Evolutionary conservation across 179 eudicot genomes (phyloP).

Genomic region (Spinacia oleracea): DNA sequence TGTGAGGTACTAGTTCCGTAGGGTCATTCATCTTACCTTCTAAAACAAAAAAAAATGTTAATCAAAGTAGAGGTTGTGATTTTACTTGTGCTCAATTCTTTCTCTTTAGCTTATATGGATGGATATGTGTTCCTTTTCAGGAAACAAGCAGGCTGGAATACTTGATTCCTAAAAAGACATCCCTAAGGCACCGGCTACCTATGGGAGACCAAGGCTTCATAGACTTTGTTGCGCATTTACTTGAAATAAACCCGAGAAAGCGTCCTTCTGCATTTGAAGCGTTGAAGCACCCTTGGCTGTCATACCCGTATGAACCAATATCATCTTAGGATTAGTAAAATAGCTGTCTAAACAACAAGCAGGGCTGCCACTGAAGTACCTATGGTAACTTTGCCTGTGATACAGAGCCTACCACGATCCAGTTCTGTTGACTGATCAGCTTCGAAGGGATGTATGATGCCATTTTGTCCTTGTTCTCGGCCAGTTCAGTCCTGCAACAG

Average conservation of each 20-base stretch:
- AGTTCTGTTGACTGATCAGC: not conserved
- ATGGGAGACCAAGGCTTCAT: slow-evolving; percentile 99
- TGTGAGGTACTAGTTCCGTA: too few relatives aligned
- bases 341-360: slow-evolving; percentile 5
- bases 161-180: slow-evolving; percentile 92
- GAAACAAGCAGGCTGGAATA: slow-evolving; percentile 88
- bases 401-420: slow-evolving; percentile 17
- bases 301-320: slow-evolving; percentile 95
- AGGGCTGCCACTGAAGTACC: slow-evolving; percentile 15
- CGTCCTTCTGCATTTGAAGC: slow-evolving; percentile 96
- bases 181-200: slow-evolving; percentile 85
- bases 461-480: slow-evolving; percentile 12
- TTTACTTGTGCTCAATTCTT: too few relatives aligned
- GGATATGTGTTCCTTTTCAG: slow-evolving; percentile 41
- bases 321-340: slow-evolving; percentile 51
- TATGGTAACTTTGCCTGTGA: slow-evolving; percentile 12
- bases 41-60: too few relatives aligned
- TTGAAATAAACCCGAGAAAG: slow-evolving; percentile 82
- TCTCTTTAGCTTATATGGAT: slow-evolving; percentile 4
- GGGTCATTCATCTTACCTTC: too few relatives aligned
- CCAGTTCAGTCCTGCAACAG: slow-evolving; percentile 19
- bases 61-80: not conserved
- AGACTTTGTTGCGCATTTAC: slow-evolving; percentile 78
- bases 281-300: slow-evolving; percentile 93
- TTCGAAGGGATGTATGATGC: slow-evolving; percentile 6